These are phyloP conservation scores for Aspergillus brasiliensis DNA, from an alignment of 2,329 filamentous ascomycete genomes.

Conservation along the genomic window DNA sequence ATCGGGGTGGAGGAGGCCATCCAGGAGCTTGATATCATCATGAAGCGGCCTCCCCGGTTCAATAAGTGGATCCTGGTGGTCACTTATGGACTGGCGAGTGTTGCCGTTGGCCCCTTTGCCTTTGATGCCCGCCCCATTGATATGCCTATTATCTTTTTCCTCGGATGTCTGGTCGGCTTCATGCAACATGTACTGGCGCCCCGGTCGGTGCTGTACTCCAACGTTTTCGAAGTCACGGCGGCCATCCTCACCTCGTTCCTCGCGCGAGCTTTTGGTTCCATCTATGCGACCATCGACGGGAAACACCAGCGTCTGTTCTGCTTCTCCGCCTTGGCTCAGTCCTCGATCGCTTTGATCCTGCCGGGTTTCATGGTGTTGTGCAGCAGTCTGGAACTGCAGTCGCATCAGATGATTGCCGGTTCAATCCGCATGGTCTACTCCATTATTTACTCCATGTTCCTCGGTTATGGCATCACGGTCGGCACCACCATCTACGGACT, in stretches of 20 bases:
- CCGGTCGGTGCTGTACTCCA: slow-evolving; percentile 66
- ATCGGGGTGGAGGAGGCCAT: slow-evolving; percentile 46
- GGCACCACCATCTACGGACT: slow-evolving; percentile 66
- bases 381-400: slow-evolving; percentile 67
- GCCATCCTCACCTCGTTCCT: slow-evolving; percentile 68
- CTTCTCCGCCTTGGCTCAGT: slow-evolving; percentile 71
- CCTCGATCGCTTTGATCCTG: slow-evolving; percentile 73
- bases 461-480: slow-evolving; percentile 72
- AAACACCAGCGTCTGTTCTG: slow-evolving; percentile 56
- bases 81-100: slow-evolving; percentile 74
- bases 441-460: slow-evolving; percentile 71
- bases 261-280: slow-evolving; percentile 66
- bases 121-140: slow-evolving; percentile 76
- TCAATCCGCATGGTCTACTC: slow-evolving; percentile 75
- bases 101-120: slow-evolving; percentile 74
- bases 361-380: slow-evolving; percentile 67
- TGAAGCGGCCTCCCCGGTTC: slow-evolving; percentile 57
- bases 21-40: slow-evolving; percentile 53
- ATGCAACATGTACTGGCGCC: slow-evolving; percentile 75
- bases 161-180: slow-evolving; percentile 71
- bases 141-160: slow-evolving; percentile 71
- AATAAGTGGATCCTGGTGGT: slow-evolving; percentile 57
- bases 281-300: slow-evolving; percentile 43
- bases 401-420: slow-evolving; percentile 68
- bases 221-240: slow-evolving; percentile 65